Conservation (phyloP, 352 stramenopile species). For the Globisporangium irregulare region DNA sequence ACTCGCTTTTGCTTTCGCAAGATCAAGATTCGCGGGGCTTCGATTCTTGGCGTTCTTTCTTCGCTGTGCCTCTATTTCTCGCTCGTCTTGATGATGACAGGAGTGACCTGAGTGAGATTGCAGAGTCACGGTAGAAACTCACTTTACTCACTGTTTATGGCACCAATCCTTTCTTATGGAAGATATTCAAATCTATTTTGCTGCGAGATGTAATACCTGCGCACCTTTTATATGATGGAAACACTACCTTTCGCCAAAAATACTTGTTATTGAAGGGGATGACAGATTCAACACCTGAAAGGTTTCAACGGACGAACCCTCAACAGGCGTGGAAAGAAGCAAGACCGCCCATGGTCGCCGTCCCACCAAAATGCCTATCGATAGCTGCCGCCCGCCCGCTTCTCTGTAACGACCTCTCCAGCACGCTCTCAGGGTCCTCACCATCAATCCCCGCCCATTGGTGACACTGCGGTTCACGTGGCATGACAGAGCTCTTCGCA, state of each 20-base stretch:
- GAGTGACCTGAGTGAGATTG: neutral
- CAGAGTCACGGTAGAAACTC: neutral
- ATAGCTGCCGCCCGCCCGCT: neutral
- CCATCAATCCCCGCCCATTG: neutral
- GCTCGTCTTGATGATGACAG: constrained; percentile 3
- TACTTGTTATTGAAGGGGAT: neutral
- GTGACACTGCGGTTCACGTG: neutral
- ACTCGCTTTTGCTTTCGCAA: too few species aligned
- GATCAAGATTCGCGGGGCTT: too few species aligned
- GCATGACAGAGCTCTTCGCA: constrained; percentile 7
- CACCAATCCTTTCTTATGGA: too few species aligned
- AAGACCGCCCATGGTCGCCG: neutral
- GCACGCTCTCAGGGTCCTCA: neutral
- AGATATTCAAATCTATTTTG: too few species aligned
- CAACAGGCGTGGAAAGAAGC: neutral
- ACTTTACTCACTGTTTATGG: too few species aligned
- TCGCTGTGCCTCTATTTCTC: neutral
- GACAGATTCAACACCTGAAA: neutral
- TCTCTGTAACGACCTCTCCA: neutral
- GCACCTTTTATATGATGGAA: neutral
- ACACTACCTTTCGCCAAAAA: neutral
- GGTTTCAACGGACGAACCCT: neutral
- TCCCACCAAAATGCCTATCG: neutral
- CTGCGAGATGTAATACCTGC: too few species aligned
- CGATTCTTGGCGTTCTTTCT: neutral